A percentile compares a stretch with the other conserved stretches of the same genome.
Evolutionary conservation across 805 yeast species (phyloP).

Genomic region (Saturnispora mendoncae): DNA sequence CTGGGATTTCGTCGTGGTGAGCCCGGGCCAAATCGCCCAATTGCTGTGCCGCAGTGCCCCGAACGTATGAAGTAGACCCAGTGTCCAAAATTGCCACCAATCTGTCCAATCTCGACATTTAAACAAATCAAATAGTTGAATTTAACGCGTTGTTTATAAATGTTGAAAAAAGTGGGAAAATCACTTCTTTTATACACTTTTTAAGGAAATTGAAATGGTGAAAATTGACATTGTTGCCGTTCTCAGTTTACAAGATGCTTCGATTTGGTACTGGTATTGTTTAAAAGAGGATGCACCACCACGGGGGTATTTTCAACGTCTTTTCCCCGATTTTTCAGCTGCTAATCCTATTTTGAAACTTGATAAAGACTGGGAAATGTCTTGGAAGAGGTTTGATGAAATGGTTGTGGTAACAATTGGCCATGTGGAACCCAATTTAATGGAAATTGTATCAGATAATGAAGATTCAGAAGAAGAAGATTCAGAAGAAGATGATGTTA

Average conservation of each 20-base stretch:
- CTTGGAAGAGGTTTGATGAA: slow-evolving; percentile 23
- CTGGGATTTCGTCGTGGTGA: slow-evolving; percentile 88
- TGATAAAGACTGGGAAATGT: slow-evolving; percentile 25
- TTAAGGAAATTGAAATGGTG: background rate
- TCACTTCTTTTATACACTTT: slow-evolving; percentile 1
- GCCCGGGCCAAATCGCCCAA: slow-evolving; percentile 86
- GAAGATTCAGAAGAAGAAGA: slow-evolving; percentile 17
- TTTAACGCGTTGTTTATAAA: background rate
- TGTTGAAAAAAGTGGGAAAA: slow-evolving; percentile 3
- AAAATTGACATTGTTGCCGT: slow-evolving; percentile 1
- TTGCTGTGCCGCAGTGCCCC: slow-evolving; percentile 97
- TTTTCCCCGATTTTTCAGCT: slow-evolving; percentile 14
- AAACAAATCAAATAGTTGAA: background rate
- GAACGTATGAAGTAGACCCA: slow-evolving; percentile 86
- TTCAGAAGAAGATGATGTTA: slow-evolving; percentile 1
- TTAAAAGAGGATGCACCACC: slow-evolving; percentile 18
- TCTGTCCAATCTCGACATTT: slow-evolving; percentile 30
- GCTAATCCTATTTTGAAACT: slow-evolving; percentile 23
- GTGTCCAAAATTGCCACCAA: slow-evolving; percentile 58
- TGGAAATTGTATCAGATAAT: slow-evolving; percentile 27
- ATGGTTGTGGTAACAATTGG: slow-evolving; percentile 18
- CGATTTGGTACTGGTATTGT: slow-evolving; percentile 5
- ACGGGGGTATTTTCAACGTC: slow-evolving; percentile 20
- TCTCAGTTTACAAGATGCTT: background rate
- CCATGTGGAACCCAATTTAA: slow-evolving; percentile 10